Evolutionary conservation across 179 eudicot genomes (phyloP), one percentile per base, ranked within the genome.

Genomic region (Kewa caespitosa): DNA sequence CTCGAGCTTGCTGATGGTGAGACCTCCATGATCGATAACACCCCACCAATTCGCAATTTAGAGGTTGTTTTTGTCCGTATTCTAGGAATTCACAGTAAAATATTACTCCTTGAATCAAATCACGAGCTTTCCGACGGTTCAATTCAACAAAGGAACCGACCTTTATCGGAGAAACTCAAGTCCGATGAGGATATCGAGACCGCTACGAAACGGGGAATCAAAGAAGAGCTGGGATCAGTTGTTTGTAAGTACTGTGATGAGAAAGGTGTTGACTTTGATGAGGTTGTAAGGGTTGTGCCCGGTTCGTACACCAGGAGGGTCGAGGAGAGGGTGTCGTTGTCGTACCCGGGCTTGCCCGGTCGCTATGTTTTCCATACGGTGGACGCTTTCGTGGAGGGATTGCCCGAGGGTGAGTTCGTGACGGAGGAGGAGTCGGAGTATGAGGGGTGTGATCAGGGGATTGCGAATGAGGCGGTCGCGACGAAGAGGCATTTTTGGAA

Each of bases 271-370:
- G 39, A 78, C 25, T 65, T 37, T 60, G 76, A 38, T 52, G 70
- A 50, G 42, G 69, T 72, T 59, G 94, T 89, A 63, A 86, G 72
- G 59, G 78, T 95, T 72, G 46, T 89, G 68, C 86, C 88, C 12
- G 72, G 75, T 70, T 87, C 95, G 20, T 95, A 95, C 80, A 67
- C 27, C 52, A 92, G 80, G 87, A 95, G 83, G 55, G 91, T 90
- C 63, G 99, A 95, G 69, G 97, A 95, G 81, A 81, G 93, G 82
- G 86, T 70, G 39, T 95, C 99, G 63, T 74, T 81, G 3, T 95
- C 99, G 28, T 95, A 95, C 73, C 99, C 97, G 6, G 99, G 99
- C 4, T 88, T 95, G 76, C 99, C 99, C 2, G 99, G 90, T 43
- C 78, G 91, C 74, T 95, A 95, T 81, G 89, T 91, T 72, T 71